Evolutionary conservation across 306 rosid species (phyloP).

Genomic region (Canavalia gladiata): DNA sequence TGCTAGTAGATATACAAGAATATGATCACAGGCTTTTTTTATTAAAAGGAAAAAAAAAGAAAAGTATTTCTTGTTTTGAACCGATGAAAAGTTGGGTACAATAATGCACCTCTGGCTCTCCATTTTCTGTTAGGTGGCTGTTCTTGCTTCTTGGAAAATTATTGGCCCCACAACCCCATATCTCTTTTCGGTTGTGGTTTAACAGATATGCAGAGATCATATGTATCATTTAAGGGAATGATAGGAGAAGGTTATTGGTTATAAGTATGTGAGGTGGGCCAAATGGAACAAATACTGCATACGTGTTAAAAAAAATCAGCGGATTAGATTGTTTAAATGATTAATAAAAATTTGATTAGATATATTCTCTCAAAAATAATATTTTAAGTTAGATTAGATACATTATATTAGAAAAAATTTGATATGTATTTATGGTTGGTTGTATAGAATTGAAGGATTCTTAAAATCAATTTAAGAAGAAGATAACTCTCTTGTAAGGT

Average conservation of each 20-base stretch:
- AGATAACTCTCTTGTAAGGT: background rate
- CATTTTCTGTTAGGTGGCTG: conserved; percentile 29
- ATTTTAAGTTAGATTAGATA: too few relatives aligned
- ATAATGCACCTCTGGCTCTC: conserved; percentile 3
- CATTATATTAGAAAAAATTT: too few relatives aligned
- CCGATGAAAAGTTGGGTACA: conserved; percentile 32
- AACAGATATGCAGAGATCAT: background rate
- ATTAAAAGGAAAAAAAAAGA: background rate
- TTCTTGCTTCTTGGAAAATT: background rate
- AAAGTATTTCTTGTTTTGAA: conserved; percentile 25
- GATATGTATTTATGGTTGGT: background rate
- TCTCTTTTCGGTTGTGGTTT: background rate
- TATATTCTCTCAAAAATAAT: background rate
- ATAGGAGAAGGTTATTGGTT: background rate
- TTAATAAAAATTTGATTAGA: background rate
- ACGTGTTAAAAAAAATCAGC: background rate
- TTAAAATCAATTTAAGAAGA: background rate
- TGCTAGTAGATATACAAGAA: conserved; percentile 47
- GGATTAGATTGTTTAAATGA: background rate
- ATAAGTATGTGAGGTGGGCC: conserved; percentile 28
- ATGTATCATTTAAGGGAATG: background rate
- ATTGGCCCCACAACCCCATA: background rate
- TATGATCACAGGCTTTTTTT: conserved; percentile 9
- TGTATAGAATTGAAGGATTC: conserved; percentile 10
- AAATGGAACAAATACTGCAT: conserved; percentile 22